phyloP scores from a whole-genome alignment of 192 early-diverging fungal genomes.

The Neocallimastix lanati region DNA sequence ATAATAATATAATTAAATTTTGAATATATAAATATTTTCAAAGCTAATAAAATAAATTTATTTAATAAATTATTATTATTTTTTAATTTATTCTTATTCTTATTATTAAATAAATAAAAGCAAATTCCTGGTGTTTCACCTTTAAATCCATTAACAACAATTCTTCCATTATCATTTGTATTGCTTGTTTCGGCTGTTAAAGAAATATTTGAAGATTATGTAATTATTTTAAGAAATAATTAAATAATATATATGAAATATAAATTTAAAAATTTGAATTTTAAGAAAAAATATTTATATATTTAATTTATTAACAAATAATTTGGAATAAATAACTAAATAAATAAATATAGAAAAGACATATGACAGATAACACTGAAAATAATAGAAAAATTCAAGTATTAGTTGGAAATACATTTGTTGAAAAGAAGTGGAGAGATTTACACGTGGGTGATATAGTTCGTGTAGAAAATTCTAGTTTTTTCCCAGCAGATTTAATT shows the following conservation, averaged over 20 bases:
- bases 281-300: not conserved
- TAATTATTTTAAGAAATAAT: constrained; percentile 17
- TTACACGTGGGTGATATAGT: constrained; percentile 85
- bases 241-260: not conserved
- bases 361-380: constrained; percentile 52
- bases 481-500: constrained; percentile 83
- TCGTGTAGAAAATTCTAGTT: constrained; percentile 66
- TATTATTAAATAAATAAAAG: no score
- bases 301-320: no score
- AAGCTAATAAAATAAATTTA: no score
- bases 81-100: no score
- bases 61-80: no score
- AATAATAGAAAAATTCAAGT: constrained; percentile 17
- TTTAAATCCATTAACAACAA: constrained; percentile 70
- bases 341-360: constrained; percentile 26
- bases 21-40: no score
- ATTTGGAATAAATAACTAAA: no score
- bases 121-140: constrained; percentile 91
- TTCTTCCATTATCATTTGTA: constrained; percentile 68
- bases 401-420: constrained; percentile 26
- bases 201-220: constrained; percentile 75
- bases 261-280: not conserved
- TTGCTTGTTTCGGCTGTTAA: constrained; percentile 77
- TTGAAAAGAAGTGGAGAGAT: constrained; percentile 56
- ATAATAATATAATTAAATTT: no score